These are phyloP conservation scores for Naganishia randhawae DNA, from an alignment of 768 basidiomycete genomes.

Conservation along the genomic window DNA sequence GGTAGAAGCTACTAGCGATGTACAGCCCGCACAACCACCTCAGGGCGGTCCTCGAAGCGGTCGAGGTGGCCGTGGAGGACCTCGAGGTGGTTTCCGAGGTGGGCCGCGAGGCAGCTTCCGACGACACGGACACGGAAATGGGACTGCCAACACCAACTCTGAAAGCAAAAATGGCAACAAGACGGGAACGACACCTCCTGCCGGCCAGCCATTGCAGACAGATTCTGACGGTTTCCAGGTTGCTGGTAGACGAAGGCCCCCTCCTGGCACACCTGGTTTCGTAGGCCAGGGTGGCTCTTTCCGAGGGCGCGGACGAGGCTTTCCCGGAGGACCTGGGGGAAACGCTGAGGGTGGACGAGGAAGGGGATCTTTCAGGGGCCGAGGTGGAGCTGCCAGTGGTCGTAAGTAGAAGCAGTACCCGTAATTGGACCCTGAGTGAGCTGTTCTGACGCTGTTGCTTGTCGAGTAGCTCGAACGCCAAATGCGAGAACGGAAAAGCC, in stretches of 20 bases:
- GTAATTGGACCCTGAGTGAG: neutral
- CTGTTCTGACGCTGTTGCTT: neutral
- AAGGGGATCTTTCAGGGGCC: neutral
- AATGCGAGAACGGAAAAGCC: neutral
- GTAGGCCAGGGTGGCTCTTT: slow-evolving; percentile 10
- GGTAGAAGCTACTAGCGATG: neutral
- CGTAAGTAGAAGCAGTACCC: neutral
- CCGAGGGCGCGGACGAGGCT: slow-evolving; percentile 21
- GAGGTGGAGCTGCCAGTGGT: slow-evolving; percentile 6
- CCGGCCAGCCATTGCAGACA: neutral
- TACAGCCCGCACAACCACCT: neutral
- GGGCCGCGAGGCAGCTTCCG: slow-evolving; percentile 2
- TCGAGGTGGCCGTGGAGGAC: slow-evolving; percentile 5
- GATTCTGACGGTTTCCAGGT: slow-evolving; percentile 31
- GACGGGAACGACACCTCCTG: neutral
- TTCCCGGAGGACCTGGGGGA: slow-evolving; percentile 1
- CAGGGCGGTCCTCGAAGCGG: slow-evolving; percentile 10
- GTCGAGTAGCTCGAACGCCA: neutral
- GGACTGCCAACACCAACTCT: neutral
- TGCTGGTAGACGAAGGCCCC: slow-evolving; percentile 11
- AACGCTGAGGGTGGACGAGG: slow-evolving; percentile 18
- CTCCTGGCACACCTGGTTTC: neutral
- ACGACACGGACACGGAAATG: neutral
- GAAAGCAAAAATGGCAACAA: neutral
- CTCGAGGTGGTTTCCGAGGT: slow-evolving; percentile 10